These are phyloP conservation scores for Trypanosoma vivax DNA, from an alignment of 208 protist genomes.

Conservation along the genomic window DNA sequence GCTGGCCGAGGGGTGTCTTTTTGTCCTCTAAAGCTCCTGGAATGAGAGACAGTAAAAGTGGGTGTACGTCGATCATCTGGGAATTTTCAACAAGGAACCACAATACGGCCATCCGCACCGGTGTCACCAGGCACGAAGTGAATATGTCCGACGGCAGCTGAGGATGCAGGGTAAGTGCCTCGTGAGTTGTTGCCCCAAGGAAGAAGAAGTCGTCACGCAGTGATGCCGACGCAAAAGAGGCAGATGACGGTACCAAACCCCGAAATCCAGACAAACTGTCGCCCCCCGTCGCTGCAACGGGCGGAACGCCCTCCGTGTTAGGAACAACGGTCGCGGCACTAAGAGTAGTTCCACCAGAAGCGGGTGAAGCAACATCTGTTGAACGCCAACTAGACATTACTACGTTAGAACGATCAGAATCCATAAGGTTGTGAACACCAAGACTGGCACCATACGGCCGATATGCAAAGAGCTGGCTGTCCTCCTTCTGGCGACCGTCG, in stretches of 20 bases:
- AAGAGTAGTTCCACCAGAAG: too few species aligned
- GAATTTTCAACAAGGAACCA: conserved; percentile 85
- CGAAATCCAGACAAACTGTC: background rate
- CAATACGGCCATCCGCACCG: conserved; percentile 93
- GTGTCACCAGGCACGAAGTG: conserved; percentile 98
- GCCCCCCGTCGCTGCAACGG: background rate
- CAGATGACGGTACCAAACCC: conserved; percentile 1
- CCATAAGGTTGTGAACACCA: conserved; percentile 19
- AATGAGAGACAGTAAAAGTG: conserved; percentile 66
- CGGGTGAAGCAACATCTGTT: background rate
- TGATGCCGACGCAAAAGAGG: background rate
- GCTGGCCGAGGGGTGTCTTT: conserved; percentile 93
- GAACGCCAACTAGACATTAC: background rate
- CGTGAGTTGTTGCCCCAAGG: conserved; percentile 58
- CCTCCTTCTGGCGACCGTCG: conserved; percentile 43
- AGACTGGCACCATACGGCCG: conserved; percentile 1
- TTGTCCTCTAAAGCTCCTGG: conserved; percentile 77
- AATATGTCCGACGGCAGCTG: conserved; percentile 94
- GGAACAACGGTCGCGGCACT: too few species aligned
- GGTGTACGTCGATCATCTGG: conserved; percentile 52
- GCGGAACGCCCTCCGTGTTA: background rate
- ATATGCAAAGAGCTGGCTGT: conserved; percentile 27
- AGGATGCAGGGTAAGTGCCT: conserved; percentile 32
- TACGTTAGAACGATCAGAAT: conserved; percentile 3
- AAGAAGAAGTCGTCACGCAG: conserved; percentile 74